A percentile compares a stretch with the other conserved stretches of the same genome.
phyloP scores from a whole-genome alignment of 2,329 filamentous ascomycete genomes.

The Massarina eburnea region DNA sequence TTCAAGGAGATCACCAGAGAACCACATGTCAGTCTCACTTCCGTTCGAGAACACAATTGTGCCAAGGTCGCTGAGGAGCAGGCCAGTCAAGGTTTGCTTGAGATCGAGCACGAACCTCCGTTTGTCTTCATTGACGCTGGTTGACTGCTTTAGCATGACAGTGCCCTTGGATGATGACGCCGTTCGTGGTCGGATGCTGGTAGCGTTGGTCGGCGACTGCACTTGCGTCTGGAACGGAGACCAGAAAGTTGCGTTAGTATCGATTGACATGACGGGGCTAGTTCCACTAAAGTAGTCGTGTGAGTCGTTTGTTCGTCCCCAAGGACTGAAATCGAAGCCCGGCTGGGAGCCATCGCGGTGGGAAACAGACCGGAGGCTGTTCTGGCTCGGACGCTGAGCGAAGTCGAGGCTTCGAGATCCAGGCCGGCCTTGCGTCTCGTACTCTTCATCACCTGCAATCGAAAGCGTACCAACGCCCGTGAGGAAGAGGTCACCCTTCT shows the following conservation, averaged over 20 bases:
- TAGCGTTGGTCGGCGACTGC: constrained; percentile 64
- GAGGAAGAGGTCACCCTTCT: constrained; percentile 52
- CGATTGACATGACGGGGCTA: constrained; percentile 70
- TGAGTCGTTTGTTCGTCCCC: constrained; percentile 65
- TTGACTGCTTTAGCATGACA: constrained; percentile 59
- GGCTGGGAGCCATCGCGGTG: constrained; percentile 68
- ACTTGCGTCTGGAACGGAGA: constrained; percentile 75
- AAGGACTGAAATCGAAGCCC: constrained; percentile 70
- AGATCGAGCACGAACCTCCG: constrained; percentile 75
- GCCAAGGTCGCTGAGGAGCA: constrained; percentile 86
- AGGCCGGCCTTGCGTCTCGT: constrained; percentile 42
- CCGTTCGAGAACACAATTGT: constrained; percentile 83
- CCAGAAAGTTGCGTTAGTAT: constrained; percentile 82
- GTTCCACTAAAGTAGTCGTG: constrained; percentile 70
- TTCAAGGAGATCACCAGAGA: constrained; percentile 61
- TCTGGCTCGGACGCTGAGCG: constrained; percentile 54
- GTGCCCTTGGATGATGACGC: constrained; percentile 70
- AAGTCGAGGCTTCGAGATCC: constrained; percentile 48
- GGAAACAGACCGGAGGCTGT: constrained; percentile 61
- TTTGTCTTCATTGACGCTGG: constrained; percentile 68
- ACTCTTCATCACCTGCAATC: constrained; percentile 51
- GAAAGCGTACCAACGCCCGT: constrained; percentile 52
- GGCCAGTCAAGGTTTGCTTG: constrained; percentile 76
- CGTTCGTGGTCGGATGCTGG: constrained; percentile 64
- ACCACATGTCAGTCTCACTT: constrained; percentile 92